Percentiles rank a stretch among this genome's conserved stretches.
These are phyloP conservation scores for Raffaelea albimanens DNA, from an alignment of 2,329 filamentous ascomycete genomes.

Conservation along the genomic window DNA sequence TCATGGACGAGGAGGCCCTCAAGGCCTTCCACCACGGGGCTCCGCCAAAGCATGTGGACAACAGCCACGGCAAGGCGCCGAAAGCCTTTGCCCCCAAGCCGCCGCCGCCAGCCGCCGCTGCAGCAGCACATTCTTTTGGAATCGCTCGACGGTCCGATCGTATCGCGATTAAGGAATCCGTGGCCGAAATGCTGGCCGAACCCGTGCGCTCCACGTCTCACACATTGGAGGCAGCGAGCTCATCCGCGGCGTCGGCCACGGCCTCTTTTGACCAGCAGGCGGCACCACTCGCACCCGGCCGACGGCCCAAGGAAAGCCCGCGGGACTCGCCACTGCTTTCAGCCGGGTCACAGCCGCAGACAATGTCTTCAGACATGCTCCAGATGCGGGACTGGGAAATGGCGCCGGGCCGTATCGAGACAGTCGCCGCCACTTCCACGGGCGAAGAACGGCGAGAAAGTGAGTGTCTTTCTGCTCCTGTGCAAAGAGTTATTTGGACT, in stretches of 20 bases:
- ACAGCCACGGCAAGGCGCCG: background rate
- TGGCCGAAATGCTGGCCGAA: background rate
- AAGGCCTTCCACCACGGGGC: too few species aligned
- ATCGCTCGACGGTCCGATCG: constrained; percentile 9
- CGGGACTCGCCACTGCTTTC: constrained; percentile 12
- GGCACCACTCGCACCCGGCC: too few species aligned
- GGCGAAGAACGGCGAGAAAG: constrained; percentile 6
- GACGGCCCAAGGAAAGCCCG: too few species aligned
- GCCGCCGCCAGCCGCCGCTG: too few species aligned
- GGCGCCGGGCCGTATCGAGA: constrained; percentile 21
- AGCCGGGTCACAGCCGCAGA: constrained; percentile 1
- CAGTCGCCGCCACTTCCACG: constrained; percentile 1
- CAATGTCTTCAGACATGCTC: constrained; percentile 10
- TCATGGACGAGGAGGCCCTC: too few species aligned
- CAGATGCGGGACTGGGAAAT: constrained; percentile 29
- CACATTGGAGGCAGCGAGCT: too few species aligned
- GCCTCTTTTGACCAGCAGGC: too few species aligned
- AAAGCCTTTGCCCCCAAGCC: too few species aligned
- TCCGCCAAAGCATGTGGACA: background rate
- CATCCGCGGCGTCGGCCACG: too few species aligned
- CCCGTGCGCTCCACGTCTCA: too few species aligned
- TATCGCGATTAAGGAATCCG: constrained; percentile 5
- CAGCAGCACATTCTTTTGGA: background rate
- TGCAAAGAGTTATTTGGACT: too few species aligned
- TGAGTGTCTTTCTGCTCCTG: too few species aligned